A percentile compares a stretch with the other conserved stretches of the same genome.
Conservation (phyloP, 2,329 filamentous ascomycete species). For the Chaetothyriales sp. region DNA sequence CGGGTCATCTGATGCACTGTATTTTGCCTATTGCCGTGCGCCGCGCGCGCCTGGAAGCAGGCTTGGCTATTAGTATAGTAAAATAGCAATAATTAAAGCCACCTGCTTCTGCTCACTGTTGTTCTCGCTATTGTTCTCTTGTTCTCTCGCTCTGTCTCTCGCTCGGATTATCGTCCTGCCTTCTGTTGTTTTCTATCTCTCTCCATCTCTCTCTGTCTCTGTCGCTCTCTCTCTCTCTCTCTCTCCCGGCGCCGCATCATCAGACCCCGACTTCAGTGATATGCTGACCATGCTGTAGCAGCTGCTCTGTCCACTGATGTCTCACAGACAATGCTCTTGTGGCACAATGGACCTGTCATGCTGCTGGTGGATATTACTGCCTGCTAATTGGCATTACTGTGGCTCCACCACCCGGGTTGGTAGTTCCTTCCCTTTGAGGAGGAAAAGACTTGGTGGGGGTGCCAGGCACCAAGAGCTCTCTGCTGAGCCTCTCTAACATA, state of each 20-base stretch:
- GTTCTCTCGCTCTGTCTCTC: too few relatives aligned
- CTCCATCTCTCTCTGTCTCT: not conserved
- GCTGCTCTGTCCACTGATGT: not conserved
- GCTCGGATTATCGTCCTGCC: not conserved
- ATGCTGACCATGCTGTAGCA: not conserved
- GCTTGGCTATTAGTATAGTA: too few relatives aligned
- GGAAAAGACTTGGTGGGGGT: too few relatives aligned
- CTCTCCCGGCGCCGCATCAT: not conserved
- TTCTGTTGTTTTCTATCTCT: not conserved
- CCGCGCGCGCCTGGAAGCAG: too few relatives aligned
- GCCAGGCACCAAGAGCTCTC: not conserved
- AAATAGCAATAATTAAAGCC: too few relatives aligned
- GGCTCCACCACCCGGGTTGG: not conserved
- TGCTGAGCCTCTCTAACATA: too few relatives aligned
- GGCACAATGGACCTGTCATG: not conserved
- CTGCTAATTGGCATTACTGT: not conserved
- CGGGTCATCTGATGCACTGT: not conserved
- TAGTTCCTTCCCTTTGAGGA: not conserved
- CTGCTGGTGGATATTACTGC: not conserved
- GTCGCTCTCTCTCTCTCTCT: not conserved
- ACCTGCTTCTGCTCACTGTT: too few relatives aligned
- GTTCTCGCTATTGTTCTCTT: too few relatives aligned
- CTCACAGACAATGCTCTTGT: not conserved
- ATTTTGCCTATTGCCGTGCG: not conserved
- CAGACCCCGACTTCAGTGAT: not conserved